phyloP scores from a whole-genome alignment of 2,329 filamentous ascomycete genomes.

The Fusarium sp. region DNA sequence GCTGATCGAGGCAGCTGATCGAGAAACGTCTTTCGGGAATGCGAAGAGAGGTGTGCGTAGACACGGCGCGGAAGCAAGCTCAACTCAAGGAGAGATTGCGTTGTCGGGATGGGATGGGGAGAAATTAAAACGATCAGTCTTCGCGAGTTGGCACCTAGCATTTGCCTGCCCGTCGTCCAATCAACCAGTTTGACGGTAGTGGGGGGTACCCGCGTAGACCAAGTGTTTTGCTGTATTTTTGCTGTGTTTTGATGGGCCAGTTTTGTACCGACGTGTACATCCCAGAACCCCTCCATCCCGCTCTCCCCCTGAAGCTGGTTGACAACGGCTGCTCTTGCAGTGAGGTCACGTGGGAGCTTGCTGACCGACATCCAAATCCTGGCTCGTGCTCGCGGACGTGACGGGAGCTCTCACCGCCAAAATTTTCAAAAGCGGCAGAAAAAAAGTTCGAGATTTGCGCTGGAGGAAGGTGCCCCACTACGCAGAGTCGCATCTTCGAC shows the following conservation, averaged over 20 bases:
- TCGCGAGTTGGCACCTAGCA: constrained; percentile 34
- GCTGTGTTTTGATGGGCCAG: constrained; percentile 9
- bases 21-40: constrained; percentile 11
- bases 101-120: constrained; percentile 40
- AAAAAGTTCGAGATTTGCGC: constrained; percentile 42
- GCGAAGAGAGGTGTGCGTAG: neutral
- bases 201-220: constrained; percentile 42
- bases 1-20: constrained; percentile 9
- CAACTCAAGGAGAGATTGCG: constrained; percentile 36
- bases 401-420: constrained; percentile 44
- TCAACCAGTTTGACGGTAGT: constrained; percentile 48
- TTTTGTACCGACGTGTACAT: constrained; percentile 31
- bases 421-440: constrained; percentile 47
- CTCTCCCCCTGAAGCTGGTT: constrained; percentile 19
- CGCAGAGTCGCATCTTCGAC: constrained; percentile 32
- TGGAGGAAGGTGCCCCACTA: constrained; percentile 33
- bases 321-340: constrained; percentile 1
- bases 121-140: constrained; percentile 43
- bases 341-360: constrained; percentile 33
- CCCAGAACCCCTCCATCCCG: constrained; percentile 26
- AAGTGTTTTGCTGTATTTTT: constrained; percentile 17
- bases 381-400: neutral
- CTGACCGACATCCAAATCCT: neutral
- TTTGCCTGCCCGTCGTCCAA: constrained; percentile 43
- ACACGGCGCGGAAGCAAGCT: constrained; percentile 20